Evolutionary conservation across 2,329 filamentous ascomycete genomes (phyloP).

Genomic region (Cordyceps fumosorosea): DNA sequence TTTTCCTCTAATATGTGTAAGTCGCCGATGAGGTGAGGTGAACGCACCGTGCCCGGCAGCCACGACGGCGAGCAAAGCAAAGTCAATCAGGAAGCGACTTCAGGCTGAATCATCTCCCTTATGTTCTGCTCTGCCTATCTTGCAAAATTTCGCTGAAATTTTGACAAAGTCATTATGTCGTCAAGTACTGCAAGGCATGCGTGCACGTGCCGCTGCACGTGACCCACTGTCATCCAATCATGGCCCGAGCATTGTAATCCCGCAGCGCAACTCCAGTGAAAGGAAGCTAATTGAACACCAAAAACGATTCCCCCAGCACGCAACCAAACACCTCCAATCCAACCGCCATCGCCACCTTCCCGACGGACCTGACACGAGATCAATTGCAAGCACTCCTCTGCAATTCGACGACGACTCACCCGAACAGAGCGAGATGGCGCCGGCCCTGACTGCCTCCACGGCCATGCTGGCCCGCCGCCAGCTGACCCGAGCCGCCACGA

Average conservation of each 20-base stretch:
- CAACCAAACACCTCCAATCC: slow-evolving; percentile 8
- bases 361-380: slow-evolving; percentile 8
- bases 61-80: neutral
- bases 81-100: neutral
- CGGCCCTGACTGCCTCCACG: slow-evolving; percentile 25
- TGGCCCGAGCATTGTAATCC: slow-evolving; percentile 33
- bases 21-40: no score
- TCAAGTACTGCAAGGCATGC: neutral
- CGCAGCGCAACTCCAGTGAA: slow-evolving; percentile 22
- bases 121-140: neutral
- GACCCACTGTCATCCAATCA: slow-evolving; percentile 27
- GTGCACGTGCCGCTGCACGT: slow-evolving; percentile 26
- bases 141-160: neutral
- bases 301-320: slow-evolving; percentile 9
- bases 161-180: neutral
- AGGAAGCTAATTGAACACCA: slow-evolving; percentile 12
- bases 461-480: slow-evolving; percentile 31
- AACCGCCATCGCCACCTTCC: neutral
- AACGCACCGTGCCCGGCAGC: no score
- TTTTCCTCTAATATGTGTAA: no score
- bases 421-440: slow-evolving; percentile 23
- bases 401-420: slow-evolving; percentile 6
- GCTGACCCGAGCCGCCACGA: slow-evolving; percentile 22
- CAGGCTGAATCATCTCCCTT: neutral
- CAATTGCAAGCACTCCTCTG: slow-evolving; percentile 8